Evolutionary conservation across 495 filamentous ascomycete genomes (phyloP).

Genomic region (Platismatia glauca): DNA sequence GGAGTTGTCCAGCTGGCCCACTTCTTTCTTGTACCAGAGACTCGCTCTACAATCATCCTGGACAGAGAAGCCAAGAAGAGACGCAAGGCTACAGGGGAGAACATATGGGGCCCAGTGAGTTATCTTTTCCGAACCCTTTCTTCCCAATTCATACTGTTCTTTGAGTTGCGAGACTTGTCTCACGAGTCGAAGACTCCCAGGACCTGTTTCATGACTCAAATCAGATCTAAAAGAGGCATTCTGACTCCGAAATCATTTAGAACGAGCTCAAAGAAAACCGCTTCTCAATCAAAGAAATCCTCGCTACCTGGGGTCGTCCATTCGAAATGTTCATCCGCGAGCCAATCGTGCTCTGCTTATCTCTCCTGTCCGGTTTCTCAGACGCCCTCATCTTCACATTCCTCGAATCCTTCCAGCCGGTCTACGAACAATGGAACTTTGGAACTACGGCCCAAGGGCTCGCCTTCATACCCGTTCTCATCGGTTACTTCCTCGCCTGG

Average conservation of each 20-base stretch:
- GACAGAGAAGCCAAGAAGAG: conserved; percentile 58
- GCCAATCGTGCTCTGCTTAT: conserved; percentile 64
- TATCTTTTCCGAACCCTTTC: too few relatives aligned
- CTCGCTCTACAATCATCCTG: conserved; percentile 56
- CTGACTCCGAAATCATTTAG: too few relatives aligned
- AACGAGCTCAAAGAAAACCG: conserved; percentile 47
- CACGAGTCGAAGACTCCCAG: too few relatives aligned
- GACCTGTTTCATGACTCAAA: too few relatives aligned
- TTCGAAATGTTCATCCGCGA: conserved; percentile 74
- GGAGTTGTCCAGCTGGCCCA: conserved; percentile 56
- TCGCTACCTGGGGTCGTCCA: conserved; percentile 57
- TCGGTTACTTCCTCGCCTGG: conserved; percentile 60
- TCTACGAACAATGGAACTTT: conserved; percentile 59
- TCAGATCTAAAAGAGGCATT: too few relatives aligned
- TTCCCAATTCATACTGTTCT: too few relatives aligned
- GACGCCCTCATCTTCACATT: conserved; percentile 79
- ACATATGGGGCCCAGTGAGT: conserved; percentile 59
- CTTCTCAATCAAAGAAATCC: conserved; percentile 46
- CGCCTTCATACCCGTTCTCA: conserved; percentile 52
- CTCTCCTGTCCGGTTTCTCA: conserved; percentile 64
- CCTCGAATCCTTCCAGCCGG: conserved; percentile 56
- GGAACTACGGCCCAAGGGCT: conserved; percentile 46
- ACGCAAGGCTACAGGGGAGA: conserved; percentile 46
- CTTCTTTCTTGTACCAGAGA: conserved; percentile 60
- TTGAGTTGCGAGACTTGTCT: too few relatives aligned